Conservation (phyloP, 768 basidiomycete genomes). For the Xerocomellus intermedius region DNA sequence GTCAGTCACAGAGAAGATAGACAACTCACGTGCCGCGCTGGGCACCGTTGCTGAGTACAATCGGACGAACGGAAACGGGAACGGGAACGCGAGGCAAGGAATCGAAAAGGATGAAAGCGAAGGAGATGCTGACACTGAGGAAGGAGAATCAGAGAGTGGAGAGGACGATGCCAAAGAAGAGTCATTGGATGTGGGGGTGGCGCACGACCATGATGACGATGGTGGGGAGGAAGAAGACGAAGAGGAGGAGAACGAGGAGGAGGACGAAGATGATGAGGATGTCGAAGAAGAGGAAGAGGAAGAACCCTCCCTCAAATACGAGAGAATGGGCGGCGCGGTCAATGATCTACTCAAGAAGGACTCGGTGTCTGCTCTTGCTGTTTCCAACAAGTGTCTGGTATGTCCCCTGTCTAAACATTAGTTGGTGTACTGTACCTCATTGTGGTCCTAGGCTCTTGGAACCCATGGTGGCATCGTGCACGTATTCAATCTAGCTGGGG, state of each 20-base stretch:
- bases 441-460: conserved; percentile 67
- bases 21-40: neutral
- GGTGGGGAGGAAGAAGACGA: conserved; percentile 21
- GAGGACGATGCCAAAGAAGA: neutral
- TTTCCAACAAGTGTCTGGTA: conserved; percentile 75
- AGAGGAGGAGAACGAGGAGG: conserved; percentile 24
- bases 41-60: neutral
- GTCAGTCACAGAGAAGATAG: neutral
- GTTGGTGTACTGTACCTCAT: neutral
- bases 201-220: conserved; percentile 1
- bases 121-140: conserved; percentile 1
- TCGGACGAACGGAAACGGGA: conserved; percentile 24
- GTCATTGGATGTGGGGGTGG: neutral
- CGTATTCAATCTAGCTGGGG: conserved; percentile 74
- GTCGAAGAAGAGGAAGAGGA: conserved; percentile 88
- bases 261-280: conserved; percentile 53
- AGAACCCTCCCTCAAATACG: conserved; percentile 90
- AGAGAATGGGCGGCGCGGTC: conserved; percentile 68
- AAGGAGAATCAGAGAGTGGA: conserved; percentile 5
- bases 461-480: conserved; percentile 94
- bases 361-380: conserved; percentile 77
- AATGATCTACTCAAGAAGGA: conserved; percentile 85
- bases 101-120: conserved; percentile 2
- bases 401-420: conserved; percentile 1
- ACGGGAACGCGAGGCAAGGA: conserved; percentile 8